Evolutionary conservation across 1,139 yeast genomes (phyloP), one percentile per base, ranked within the genome.

Genomic region (Wickerhamomyces sp.): DNA sequence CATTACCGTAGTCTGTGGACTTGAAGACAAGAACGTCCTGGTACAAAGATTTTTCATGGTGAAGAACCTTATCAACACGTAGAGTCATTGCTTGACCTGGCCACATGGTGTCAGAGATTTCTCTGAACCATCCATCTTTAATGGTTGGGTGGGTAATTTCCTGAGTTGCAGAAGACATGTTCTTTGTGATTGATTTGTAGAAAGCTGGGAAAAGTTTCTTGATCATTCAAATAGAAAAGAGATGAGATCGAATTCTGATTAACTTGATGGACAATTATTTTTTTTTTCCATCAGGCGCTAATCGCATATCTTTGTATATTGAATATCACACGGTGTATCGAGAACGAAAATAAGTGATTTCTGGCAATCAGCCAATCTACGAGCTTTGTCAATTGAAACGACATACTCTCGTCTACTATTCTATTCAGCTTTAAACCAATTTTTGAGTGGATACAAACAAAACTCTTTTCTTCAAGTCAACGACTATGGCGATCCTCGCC

Each of bases 61-160:
- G 86, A 49, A 88, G 71, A 35, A 87, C 75, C 62, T 86, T 75
- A 47, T 87, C 87, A 38, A 87, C 95, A 53, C 76, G 75, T 46
- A 88, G 69, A 41, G 86, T 75, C 55, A 88, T 81, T 50, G 95
- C 95, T 68, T 87, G 95, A 44, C 96, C 96, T 16, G 95, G 94
- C 85, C 91, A 85, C 82, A 79, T 77, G 59, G 86, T 78, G 59
- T 83, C 78, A 59, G 94, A 81, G 61, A 80, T 71, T 64, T 86
- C 94, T 58, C 88, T 76, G 69, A 86, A 86, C 96, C 96, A 86
- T 55, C 95, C 95, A 63, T 86, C 93, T 44, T 58, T 58, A 49
- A 78, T 73, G 21, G 82, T 68, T 38, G 85, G 84, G 67, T 78
- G 86, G 32, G 84, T 67, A 50, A 78, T 68, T 65, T 73, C 79